Percentiles rank a stretch among this genome's conserved stretches.
Evolutionary conservation across 306 rosid species (phyloP).

Genomic region (Bauhinia variegata): DNA sequence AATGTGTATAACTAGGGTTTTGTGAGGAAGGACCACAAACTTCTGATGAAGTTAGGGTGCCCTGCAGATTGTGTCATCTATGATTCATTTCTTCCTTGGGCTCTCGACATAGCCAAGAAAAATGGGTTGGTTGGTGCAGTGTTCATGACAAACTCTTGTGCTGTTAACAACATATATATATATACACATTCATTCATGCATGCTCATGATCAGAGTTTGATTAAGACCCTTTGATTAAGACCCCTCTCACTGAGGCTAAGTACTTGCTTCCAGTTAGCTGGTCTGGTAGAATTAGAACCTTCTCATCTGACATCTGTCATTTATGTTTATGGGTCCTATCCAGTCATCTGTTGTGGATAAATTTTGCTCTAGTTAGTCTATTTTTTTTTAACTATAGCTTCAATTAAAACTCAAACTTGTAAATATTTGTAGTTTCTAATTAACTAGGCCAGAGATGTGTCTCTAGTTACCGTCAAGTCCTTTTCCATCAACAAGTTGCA

Average conservation of each 20-base stretch:
- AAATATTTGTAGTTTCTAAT: no score
- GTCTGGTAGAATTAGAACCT: constrained; percentile 13
- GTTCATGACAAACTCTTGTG: constrained; percentile 35
- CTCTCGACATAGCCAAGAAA: constrained; percentile 34
- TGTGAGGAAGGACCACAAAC: constrained; percentile 6
- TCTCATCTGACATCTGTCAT: constrained; percentile 33
- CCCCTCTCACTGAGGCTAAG: not conserved
- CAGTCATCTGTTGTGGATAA: constrained; percentile 9
- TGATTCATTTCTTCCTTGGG: constrained; percentile 38
- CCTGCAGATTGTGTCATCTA: constrained; percentile 25
- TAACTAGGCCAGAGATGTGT: no score
- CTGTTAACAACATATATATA: constrained; percentile 26
- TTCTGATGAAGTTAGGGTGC: not conserved
- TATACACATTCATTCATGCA: no score
- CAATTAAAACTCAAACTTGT: no score
- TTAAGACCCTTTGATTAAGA: no score
- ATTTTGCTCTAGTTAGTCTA: no score
- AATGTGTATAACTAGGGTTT: no score
- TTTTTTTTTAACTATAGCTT: no score
- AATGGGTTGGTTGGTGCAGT: constrained; percentile 24
- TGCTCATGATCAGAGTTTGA: constrained; percentile 30
- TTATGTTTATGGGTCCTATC: not conserved
- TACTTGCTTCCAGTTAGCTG: constrained; percentile 27
- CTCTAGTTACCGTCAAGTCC: no score
- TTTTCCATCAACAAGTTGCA: no score